A percentile compares a stretch with the other conserved stretches of the same genome.
These are phyloP conservation scores for Stachybotrys elegans DNA, from an alignment of 2,329 filamentous ascomycete genomes.

Conservation along the genomic window DNA sequence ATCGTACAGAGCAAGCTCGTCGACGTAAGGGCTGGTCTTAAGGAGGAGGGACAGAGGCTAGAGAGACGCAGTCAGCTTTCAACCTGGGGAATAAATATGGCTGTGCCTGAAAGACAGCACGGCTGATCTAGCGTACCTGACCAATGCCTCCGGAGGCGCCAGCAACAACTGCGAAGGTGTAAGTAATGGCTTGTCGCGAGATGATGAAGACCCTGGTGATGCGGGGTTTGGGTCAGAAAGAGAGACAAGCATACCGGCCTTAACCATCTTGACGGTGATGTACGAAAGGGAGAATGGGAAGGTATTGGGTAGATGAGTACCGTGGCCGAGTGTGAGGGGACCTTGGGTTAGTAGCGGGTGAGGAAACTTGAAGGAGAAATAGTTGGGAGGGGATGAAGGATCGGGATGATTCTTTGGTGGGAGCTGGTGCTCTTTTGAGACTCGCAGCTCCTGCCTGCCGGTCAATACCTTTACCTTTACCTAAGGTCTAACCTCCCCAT, in stretches of 20 bases:
- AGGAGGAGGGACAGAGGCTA: conserved; percentile 94
- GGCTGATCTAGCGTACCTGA: conserved; percentile 58
- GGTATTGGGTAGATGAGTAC: conserved; percentile 6
- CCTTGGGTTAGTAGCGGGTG: conserved; percentile 2
- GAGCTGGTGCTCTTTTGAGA: not conserved
- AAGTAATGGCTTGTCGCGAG: not conserved
- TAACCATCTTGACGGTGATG: conserved; percentile 46
- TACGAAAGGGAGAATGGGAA: not conserved
- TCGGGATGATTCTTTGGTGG: not conserved
- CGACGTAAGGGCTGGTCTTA: conserved; percentile 82
- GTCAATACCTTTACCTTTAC: too few species aligned
- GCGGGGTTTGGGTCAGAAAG: conserved; percentile 7
- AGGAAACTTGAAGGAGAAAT: not conserved
- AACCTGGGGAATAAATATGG: conserved; percentile 1
- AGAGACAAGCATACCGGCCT: conserved; percentile 46
- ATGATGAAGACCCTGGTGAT: conserved; percentile 2
- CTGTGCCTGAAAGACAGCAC: conserved; percentile 1
- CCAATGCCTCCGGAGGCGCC: conserved; percentile 98
- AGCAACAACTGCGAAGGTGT: conserved; percentile 62
- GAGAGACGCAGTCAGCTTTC: conserved; percentile 16
- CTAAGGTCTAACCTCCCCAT: not conserved
- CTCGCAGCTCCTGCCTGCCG: not conserved
- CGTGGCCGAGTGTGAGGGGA: conserved; percentile 3
- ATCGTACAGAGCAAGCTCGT: conserved; percentile 97
- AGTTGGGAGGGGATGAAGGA: not conserved